phyloP scores from a whole-genome alignment of 352 stramenopile genomes.

The Peronosclerospora sorghi region DNA sequence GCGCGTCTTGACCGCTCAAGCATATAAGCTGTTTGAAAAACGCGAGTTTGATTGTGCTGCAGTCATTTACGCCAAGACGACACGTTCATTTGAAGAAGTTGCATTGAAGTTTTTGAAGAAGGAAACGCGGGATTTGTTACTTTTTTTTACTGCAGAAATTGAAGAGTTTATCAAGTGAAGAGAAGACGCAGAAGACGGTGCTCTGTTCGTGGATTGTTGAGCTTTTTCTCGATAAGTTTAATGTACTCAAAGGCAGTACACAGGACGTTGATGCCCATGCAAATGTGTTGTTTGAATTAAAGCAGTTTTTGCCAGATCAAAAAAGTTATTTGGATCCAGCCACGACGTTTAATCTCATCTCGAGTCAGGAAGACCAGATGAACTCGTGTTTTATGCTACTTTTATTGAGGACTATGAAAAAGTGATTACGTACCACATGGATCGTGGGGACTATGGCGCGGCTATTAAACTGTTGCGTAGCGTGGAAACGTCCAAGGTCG shows the following conservation, averaged over 20 bases:
- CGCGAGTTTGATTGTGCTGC: conserved; percentile 79
- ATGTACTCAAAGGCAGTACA: conserved; percentile 66
- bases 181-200: conserved; percentile 89
- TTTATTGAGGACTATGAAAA: conserved; percentile 92
- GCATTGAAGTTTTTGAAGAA: conserved; percentile 87
- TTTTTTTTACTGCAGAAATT: conserved; percentile 88
- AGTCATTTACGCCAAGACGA: conserved; percentile 84
- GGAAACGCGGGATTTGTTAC: conserved; percentile 65
- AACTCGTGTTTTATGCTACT: conserved; percentile 87
- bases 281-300: conserved; percentile 86
- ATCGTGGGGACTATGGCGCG: conserved; percentile 81
- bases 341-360: conserved; percentile 88
- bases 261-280: conserved; percentile 80
- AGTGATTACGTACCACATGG: conserved; percentile 88
- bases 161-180: conserved; percentile 56
- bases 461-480: conserved; percentile 84
- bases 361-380: conserved; percentile 87
- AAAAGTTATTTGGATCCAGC: conserved; percentile 78
- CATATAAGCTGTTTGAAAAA: conserved; percentile 85
- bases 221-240: conserved; percentile 88
- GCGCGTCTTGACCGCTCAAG: conserved; percentile 79
- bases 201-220: conserved; percentile 90
- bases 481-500: conserved; percentile 84
- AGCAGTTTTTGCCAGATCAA: conserved; percentile 86
- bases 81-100: conserved; percentile 85